Conservation (phyloP, 2,329 filamentous ascomycete species). For the Aspergillus luchuensis region DNA sequence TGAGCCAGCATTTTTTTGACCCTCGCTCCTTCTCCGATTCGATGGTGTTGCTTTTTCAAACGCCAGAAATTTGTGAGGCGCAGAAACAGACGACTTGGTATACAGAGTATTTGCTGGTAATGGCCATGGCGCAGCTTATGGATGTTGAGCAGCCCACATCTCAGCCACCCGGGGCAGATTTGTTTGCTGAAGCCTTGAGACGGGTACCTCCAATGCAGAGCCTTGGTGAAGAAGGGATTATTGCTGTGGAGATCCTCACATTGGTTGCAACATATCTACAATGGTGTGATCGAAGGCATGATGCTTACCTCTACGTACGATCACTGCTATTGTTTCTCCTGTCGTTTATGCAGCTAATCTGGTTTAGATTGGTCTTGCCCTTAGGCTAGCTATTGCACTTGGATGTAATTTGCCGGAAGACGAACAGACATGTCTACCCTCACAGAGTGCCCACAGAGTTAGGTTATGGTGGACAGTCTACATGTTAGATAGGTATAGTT, state of each 20-base stretch:
- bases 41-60: slow-evolving; percentile 22
- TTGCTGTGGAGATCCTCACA: slow-evolving; percentile 23
- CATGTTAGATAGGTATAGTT: slow-evolving; percentile 25
- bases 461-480: slow-evolving; percentile 30
- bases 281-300: slow-evolving; percentile 26
- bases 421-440: slow-evolving; percentile 24
- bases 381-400: slow-evolving; percentile 24
- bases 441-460: slow-evolving; percentile 23
- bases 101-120: slow-evolving; percentile 27
- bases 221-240: slow-evolving; percentile 19
- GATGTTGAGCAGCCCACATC: slow-evolving; percentile 22
- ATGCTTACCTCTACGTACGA: slow-evolving; percentile 25
- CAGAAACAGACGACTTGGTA: slow-evolving; percentile 23
- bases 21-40: slow-evolving; percentile 23
- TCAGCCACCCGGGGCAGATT: slow-evolving; percentile 19
- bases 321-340: no score
- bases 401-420: slow-evolving; percentile 14
- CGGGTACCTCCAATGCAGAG: slow-evolving; percentile 20
- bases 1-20: slow-evolving; percentile 28
- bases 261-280: slow-evolving; percentile 24
- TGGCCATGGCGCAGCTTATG: slow-evolving; percentile 29
- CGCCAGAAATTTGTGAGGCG: slow-evolving; percentile 8
- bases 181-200: slow-evolving; percentile 23
- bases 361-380: slow-evolving; percentile 20
- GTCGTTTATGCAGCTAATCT: no score